These are phyloP conservation scores for Silene noctiflora DNA, from an alignment of 179 eudicot species.

Conservation along the genomic window DNA sequence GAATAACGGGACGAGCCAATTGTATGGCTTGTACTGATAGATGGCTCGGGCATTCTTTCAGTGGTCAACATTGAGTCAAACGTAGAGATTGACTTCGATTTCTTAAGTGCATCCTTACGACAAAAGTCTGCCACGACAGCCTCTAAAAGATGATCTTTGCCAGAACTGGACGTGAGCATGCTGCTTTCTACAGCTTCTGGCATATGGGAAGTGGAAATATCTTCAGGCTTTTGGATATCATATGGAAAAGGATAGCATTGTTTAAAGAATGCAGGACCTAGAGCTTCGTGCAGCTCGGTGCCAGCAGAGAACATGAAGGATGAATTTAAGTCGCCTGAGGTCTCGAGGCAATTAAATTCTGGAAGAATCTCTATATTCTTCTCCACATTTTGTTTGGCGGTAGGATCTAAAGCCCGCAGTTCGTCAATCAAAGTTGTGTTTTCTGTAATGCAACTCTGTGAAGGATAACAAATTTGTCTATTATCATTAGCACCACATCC, in stretches of 20 bases:
- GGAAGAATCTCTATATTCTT: constrained; percentile 19
- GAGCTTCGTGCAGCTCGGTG: constrained; percentile 75
- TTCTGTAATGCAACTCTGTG: constrained; percentile 31
- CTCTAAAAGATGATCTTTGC: constrained; percentile 72
- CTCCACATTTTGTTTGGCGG: constrained; percentile 16
- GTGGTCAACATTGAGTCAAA: constrained; percentile 53
- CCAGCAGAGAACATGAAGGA: constrained; percentile 54
- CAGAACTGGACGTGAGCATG: constrained; percentile 46
- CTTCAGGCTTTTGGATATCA: constrained; percentile 36
- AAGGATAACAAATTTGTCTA: constrained; percentile 23
- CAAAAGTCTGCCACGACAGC: constrained; percentile 77
- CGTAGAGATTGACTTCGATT: constrained; percentile 35
- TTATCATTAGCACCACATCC: constrained; percentile 10
- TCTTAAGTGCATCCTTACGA: constrained; percentile 35
- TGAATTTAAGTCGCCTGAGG: constrained; percentile 24
- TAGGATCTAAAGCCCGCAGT: constrained; percentile 23
- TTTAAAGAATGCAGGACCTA: constrained; percentile 55
- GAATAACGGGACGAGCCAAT: constrained; percentile 53
- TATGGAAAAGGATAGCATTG: constrained; percentile 36
- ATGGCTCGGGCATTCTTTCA: constrained; percentile 50
- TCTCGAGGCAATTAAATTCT: constrained; percentile 23
- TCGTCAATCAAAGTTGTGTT: constrained; percentile 21
- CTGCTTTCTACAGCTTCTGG: constrained; percentile 44
- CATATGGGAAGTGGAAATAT: constrained; percentile 33
- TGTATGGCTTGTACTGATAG: constrained; percentile 37